phyloP scores from a whole-genome alignment of 352 stramenopile species.

The Globisporangium lucens region DNA sequence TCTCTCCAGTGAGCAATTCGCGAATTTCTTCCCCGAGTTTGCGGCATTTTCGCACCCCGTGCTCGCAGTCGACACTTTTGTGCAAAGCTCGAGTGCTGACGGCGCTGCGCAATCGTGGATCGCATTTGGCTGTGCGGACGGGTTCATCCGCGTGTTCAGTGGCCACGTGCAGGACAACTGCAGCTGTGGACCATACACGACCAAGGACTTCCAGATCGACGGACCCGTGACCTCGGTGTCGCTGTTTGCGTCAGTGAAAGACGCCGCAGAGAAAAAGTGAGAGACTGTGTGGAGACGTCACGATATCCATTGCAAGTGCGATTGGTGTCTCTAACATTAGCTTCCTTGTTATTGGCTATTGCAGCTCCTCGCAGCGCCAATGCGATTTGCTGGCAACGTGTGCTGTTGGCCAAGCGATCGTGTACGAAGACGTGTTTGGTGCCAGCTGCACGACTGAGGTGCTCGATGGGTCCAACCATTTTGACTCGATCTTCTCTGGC shows the following conservation, averaged over 20 bases:
- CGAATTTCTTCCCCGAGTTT: constrained; percentile 67
- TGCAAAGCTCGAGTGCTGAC: constrained; percentile 11
- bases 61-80: constrained; percentile 39
- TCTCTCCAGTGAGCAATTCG: constrained; percentile 61
- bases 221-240: constrained; percentile 59
- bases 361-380: background rate
- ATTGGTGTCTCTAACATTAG: background rate
- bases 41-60: constrained; percentile 52
- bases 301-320: background rate
- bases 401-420: constrained; percentile 53
- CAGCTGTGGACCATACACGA: constrained; percentile 43
- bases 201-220: constrained; percentile 51
- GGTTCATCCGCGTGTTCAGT: constrained; percentile 50
- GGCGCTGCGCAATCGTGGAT: constrained; percentile 26
- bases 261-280: background rate
- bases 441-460: constrained; percentile 11
- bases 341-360: background rate
- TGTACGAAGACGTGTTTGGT: constrained; percentile 53
- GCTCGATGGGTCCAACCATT: constrained; percentile 46
- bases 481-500: constrained; percentile 62
- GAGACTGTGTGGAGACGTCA: background rate
- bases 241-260: constrained; percentile 31
- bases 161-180: constrained; percentile 29
- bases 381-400: constrained; percentile 65
- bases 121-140: constrained; percentile 68